Percentiles rank a stretch among this genome's conserved stretches.
These are phyloP conservation scores for Lentinula novae-zelandiae DNA, from an alignment of 1,284 basidiomycete genomes.

Conservation along the genomic window DNA sequence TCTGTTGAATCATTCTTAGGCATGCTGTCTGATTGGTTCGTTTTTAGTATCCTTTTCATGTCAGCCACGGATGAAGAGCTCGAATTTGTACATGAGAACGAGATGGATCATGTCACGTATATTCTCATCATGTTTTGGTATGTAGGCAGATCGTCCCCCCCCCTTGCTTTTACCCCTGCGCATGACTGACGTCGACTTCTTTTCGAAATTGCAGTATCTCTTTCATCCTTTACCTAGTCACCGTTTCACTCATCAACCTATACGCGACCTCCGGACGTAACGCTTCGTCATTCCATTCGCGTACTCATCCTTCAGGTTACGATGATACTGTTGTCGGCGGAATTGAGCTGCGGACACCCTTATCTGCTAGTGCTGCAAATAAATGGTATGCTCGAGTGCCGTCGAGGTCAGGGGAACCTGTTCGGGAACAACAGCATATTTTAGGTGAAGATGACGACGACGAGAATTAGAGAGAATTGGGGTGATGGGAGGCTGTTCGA, in stretches of 20 bases:
- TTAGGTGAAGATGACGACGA: slow-evolving; percentile 31
- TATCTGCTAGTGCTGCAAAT: neutral
- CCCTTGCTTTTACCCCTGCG: neutral
- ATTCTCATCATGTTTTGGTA: slow-evolving; percentile 80
- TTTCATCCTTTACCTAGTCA: slow-evolving; percentile 74
- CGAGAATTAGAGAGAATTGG: neutral
- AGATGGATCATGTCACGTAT: slow-evolving; percentile 89
- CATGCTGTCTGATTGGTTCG: neutral
- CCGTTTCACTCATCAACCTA: slow-evolving; percentile 40
- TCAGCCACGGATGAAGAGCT: slow-evolving; percentile 91
- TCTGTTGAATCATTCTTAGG: slow-evolving; percentile 1
- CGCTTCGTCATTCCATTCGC: slow-evolving; percentile 22
- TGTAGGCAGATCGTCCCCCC: slow-evolving; percentile 13
- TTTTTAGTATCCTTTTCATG: slow-evolving; percentile 73
- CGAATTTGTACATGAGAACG: slow-evolving; percentile 58
- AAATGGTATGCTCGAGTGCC: slow-evolving; percentile 40
- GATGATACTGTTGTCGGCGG: slow-evolving; percentile 21
- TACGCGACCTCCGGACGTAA: slow-evolving; percentile 58
- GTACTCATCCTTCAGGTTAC: neutral
- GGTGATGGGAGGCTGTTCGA: neutral
- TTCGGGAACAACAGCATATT: slow-evolving; percentile 21
- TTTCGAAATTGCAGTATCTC: slow-evolving; percentile 44
- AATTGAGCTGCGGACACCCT: slow-evolving; percentile 26
- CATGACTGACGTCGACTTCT: neutral
- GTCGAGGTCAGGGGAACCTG: slow-evolving; percentile 5